Evolutionary conservation across 805 yeast species (phyloP).

Genomic region (Saccharomycopsis schoenii): DNA sequence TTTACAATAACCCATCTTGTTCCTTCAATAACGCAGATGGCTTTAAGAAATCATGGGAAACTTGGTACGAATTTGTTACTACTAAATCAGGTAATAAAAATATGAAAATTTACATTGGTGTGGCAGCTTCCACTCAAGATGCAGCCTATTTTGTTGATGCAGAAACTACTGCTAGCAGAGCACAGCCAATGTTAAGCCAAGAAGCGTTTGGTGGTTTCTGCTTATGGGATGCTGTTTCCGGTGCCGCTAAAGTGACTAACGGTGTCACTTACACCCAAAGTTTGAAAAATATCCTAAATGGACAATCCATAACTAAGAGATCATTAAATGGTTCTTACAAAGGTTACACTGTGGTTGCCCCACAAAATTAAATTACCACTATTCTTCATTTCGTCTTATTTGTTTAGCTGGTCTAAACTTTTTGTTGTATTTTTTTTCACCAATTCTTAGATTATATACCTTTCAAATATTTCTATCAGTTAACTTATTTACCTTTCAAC

Average conservation of each 20-base stretch:
- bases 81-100: constrained; percentile 34
- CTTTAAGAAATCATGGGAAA: constrained; percentile 36
- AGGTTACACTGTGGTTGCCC: constrained; percentile 2
- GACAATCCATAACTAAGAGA: constrained; percentile 11
- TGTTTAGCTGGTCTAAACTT: not conserved
- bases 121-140: constrained; percentile 43
- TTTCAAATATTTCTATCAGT: not conserved
- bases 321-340: constrained; percentile 2
- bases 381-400: not conserved
- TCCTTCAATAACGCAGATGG: constrained; percentile 18
- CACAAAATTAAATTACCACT: not conserved
- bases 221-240: constrained; percentile 17
- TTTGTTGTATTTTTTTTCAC: not conserved
- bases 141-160: constrained; percentile 47
- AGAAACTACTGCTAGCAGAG: constrained; percentile 12
- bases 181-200: constrained; percentile 1
- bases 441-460: not conserved
- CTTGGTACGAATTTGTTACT: constrained; percentile 40
- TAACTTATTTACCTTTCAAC: not conserved
- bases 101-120: constrained; percentile 49
- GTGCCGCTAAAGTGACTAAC: constrained; percentile 7
- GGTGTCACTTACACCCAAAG: constrained; percentile 11
- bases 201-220: constrained; percentile 15
- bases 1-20: constrained; percentile 41
- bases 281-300: constrained; percentile 12